Conservation (phyloP, 345 rosid genomes). For the Noccaea bulbosa region DNA sequence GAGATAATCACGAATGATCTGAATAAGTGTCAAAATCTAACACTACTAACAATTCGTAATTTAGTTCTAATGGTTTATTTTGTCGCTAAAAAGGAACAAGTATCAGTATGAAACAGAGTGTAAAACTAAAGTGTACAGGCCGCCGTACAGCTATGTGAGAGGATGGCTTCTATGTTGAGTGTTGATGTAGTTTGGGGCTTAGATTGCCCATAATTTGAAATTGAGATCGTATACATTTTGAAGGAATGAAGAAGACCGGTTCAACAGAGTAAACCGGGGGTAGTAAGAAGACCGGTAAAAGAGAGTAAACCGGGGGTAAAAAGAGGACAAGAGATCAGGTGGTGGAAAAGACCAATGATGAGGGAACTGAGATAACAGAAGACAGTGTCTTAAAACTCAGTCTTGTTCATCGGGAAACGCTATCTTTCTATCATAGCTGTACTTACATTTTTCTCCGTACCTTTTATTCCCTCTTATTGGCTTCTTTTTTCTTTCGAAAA, state of each 20-base stretch:
- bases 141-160: too few relatives aligned
- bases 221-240: too few relatives aligned
- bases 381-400: constrained; percentile 28
- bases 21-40: neutral
- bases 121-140: too few relatives aligned
- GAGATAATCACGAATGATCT: constrained; percentile 14
- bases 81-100: neutral
- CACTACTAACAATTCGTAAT: neutral
- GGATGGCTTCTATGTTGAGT: too few relatives aligned
- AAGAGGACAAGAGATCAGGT: constrained; percentile 45
- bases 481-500: neutral
- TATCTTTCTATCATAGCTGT: constrained; percentile 40
- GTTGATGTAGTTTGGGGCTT: too few relatives aligned
- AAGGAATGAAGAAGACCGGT: constrained; percentile 11
- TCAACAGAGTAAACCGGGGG: constrained; percentile 33
- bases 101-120: neutral
- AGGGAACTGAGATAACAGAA: constrained; percentile 41
- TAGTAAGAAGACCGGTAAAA: constrained; percentile 19
- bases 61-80: neutral
- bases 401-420: constrained; percentile 40
- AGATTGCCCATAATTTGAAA: too few relatives aligned
- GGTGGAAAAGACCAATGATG: constrained; percentile 49
- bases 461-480: constrained; percentile 32
- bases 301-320: constrained; percentile 31
- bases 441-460: constrained; percentile 48